phyloP scores from a whole-genome alignment of 2,329 filamentous ascomycete species.

The Aspergillus chevalieri region DNA sequence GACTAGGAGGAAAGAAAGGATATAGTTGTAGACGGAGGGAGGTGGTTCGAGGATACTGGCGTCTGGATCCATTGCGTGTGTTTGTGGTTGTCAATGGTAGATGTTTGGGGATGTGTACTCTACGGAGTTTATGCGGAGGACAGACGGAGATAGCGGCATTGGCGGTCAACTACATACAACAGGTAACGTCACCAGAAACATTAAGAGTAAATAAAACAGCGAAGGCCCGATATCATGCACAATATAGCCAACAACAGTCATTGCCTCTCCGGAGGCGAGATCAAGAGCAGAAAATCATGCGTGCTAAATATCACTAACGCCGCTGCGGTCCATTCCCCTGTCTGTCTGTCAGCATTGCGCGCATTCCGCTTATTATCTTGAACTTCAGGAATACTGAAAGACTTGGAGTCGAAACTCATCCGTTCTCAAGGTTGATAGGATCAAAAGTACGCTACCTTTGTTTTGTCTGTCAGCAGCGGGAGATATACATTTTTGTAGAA shows the following conservation, averaged over 20 bases:
- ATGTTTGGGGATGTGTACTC: too few species aligned
- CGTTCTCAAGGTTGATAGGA: background rate
- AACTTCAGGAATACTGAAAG: background rate
- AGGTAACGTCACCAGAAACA: background rate
- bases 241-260: background rate
- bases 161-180: too few species aligned
- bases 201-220: background rate
- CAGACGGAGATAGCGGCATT: too few species aligned
- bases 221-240: background rate
- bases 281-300: background rate
- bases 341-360: background rate
- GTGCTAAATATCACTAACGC: background rate
- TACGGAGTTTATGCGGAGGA: too few species aligned
- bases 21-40: conserved; percentile 63
- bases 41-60: conserved; percentile 16
- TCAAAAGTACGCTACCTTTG: background rate
- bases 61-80: conserved; percentile 27
- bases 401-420: background rate
- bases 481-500: background rate
- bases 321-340: background rate
- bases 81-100: too few species aligned
- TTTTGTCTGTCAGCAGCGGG: background rate
- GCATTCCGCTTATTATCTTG: background rate
- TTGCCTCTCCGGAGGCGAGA: background rate
- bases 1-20: conserved; percentile 83